These are phyloP conservation scores for Capsicum pubescens DNA, from an alignment of 257 asterid genomes.

Conservation along the genomic window DNA sequence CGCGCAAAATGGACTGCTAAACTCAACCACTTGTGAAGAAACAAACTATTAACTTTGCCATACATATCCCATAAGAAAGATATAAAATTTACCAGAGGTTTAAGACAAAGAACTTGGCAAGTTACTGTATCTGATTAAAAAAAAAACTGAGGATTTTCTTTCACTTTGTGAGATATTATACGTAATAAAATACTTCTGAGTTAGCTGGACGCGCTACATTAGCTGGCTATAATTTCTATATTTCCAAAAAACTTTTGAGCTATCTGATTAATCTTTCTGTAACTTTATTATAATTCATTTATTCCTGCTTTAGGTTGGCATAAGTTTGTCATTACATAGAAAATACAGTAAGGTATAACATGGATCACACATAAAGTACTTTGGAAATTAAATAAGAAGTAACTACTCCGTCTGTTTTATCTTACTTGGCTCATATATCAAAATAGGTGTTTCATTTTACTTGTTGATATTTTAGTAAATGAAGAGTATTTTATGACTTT, in stretches of 20 bases:
- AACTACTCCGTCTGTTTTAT: neutral
- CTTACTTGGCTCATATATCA: no score
- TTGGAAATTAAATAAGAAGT: neutral
- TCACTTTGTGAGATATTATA: neutral
- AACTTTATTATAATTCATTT: neutral
- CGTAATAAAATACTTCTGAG: neutral
- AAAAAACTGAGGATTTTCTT: neutral
- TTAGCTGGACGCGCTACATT: neutral
- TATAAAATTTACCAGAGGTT: neutral
- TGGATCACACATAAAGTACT: conserved; percentile 10
- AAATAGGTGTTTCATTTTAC: no score
- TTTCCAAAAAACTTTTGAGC: neutral
- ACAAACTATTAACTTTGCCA: neutral
- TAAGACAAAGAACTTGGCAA: neutral
- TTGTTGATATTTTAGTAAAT: no score
- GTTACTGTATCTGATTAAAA: neutral
- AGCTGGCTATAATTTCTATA: neutral
- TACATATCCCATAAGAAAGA: neutral
- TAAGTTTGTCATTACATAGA: neutral
- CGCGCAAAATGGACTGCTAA: neutral
- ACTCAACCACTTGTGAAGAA: neutral
- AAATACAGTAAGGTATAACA: conserved; percentile 4
- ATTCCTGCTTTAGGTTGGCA: neutral
- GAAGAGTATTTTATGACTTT: no score
- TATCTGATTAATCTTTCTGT: neutral